These are phyloP conservation scores for Tylopilus felleus DNA, from an alignment of 768 basidiomycete species.

Conservation along the genomic window DNA sequence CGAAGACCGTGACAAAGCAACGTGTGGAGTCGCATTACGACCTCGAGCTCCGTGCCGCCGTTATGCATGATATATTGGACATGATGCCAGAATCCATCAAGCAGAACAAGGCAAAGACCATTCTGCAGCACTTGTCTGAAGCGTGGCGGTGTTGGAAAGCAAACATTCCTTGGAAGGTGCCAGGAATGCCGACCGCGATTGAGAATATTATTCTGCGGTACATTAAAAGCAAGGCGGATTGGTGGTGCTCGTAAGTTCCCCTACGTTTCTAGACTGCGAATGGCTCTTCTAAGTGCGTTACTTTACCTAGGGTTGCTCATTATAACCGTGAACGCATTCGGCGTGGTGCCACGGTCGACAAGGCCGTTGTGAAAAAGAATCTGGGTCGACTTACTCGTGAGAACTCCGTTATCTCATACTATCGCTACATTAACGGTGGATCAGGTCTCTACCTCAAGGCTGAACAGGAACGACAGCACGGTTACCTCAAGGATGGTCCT, in stretches of 20 bases:
- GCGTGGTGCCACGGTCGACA: constrained; percentile 95
- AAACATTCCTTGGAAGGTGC: constrained; percentile 99
- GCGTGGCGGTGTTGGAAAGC: constrained; percentile 99
- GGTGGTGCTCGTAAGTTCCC: constrained; percentile 87
- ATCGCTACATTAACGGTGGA: constrained; percentile 2
- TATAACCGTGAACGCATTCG: constrained; percentile 98
- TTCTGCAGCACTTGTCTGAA: constrained; percentile 95
- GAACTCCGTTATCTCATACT: constrained; percentile 19
- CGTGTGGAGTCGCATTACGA: constrained; percentile 99
- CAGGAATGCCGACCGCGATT: constrained; percentile 98
- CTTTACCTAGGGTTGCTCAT: constrained; percentile 73
- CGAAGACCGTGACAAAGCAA: constrained; percentile 99
- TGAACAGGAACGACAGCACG: constrained; percentile 98
- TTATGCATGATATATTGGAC: constrained; percentile 99
- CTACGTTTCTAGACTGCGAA: not conserved
- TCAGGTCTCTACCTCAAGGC: constrained; percentile 91
- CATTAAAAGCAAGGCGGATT: constrained; percentile 99
- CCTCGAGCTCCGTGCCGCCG: constrained; percentile 93
- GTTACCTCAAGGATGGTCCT: constrained; percentile 97
- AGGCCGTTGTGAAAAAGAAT: constrained; percentile 99
- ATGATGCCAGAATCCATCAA: constrained; percentile 99
- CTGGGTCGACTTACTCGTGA: constrained; percentile 92
- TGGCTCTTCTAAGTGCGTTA: not conserved
- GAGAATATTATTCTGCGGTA: constrained; percentile 99
- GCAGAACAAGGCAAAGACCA: constrained; percentile 99